These are phyloP conservation scores for Viola odorata DNA, from an alignment of 345 rosid genomes.

Conservation along the genomic window DNA sequence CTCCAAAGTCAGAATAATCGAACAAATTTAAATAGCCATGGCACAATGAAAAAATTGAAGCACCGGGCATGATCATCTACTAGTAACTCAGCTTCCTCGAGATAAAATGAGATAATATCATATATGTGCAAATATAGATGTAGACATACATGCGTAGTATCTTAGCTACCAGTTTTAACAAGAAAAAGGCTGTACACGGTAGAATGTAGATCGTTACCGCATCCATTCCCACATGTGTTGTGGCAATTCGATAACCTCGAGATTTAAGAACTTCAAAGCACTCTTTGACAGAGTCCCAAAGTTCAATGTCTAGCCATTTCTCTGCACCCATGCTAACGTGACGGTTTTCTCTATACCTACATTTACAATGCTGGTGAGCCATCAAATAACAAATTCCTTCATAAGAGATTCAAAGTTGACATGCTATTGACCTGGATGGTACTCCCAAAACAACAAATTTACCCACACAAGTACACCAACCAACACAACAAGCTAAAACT, in stretches of 20 bases:
- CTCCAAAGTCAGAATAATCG: not conserved
- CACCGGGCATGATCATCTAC: not conserved
- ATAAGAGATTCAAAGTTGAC: no score
- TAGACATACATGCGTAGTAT: not conserved
- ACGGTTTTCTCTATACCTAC: constrained; percentile 77
- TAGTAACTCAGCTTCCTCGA: no score
- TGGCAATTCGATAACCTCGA: constrained; percentile 79
- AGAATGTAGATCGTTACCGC: constrained; percentile 44
- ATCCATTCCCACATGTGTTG: constrained; percentile 83
- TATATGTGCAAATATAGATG: no score
- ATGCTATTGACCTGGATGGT: no score
- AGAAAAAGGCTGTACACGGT: not conserved
- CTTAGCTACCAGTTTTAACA: not conserved
- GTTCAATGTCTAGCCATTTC: constrained; percentile 97
- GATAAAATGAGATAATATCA: no score
- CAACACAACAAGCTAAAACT: no score
- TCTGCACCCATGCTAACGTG: constrained; percentile 99
- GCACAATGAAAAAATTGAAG: not conserved
- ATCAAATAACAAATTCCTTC: not conserved
- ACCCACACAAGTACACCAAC: no score
- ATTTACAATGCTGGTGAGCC: constrained; percentile 12
- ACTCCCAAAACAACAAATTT: no score
- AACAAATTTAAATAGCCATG: not conserved
- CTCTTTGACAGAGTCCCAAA: constrained; percentile 72
- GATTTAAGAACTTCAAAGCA: constrained; percentile 64